Conservation (phyloP, 2,329 filamentous ascomycete species). For the Fusarium ramigenum region DNA sequence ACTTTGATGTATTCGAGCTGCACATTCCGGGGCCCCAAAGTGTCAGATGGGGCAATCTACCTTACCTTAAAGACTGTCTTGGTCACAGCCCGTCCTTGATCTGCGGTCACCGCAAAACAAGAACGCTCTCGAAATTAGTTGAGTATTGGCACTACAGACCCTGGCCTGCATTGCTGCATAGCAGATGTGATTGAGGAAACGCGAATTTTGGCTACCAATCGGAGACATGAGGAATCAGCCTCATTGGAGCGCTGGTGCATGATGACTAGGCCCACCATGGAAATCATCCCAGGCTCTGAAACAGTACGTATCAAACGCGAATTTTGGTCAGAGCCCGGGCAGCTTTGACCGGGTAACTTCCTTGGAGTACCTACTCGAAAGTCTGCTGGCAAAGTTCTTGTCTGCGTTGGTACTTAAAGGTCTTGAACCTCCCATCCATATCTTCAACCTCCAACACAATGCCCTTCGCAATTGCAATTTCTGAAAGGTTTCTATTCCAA, state of each 20-base stretch:
- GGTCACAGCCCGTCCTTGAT: no score
- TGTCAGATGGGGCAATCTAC: no score
- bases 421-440: fast-evolving
- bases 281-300: not conserved
- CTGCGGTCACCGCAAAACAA: no score
- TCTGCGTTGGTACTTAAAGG: not conserved
- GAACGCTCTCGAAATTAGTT: no score
- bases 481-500: fast-evolving
- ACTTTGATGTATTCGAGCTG: no score
- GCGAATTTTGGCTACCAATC: not conserved
- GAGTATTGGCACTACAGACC: not conserved
- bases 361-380: no score
- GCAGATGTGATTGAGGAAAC: fast-evolving
- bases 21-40: no score
- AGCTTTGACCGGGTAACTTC: no score
- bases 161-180: fast-evolving
- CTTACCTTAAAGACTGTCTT: no score
- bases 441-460: fast-evolving
- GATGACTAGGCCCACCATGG: not conserved
- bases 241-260: not conserved
- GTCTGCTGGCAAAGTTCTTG: fast-evolving
- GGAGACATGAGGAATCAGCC: fast-evolving
- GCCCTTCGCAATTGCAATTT: fast-evolving
- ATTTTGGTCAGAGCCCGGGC: not conserved
- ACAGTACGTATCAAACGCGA: not conserved